Evolutionary conservation across 2,329 filamentous ascomycete species (phyloP).

Genomic region (Cyanodermella asteris): DNA sequence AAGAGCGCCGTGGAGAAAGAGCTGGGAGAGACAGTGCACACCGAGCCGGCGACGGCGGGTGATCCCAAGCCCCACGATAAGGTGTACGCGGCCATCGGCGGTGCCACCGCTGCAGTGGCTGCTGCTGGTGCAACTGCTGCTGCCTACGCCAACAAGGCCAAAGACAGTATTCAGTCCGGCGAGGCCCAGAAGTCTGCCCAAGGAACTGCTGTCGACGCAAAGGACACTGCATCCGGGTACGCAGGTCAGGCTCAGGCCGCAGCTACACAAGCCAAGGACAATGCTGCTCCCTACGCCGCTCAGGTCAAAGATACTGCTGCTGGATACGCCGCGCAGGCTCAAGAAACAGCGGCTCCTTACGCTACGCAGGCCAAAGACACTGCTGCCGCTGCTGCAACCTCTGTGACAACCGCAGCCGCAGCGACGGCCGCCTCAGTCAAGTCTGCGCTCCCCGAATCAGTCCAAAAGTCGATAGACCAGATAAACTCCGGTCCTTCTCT

Average conservation of each 20-base stretch:
- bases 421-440: slow-evolving; percentile 1
- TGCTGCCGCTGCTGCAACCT: neutral
- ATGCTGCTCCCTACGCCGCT: no score
- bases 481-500: slow-evolving; percentile 4
- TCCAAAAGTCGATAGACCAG: slow-evolving; percentile 8
- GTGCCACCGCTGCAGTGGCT: no score
- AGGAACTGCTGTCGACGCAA: slow-evolving; percentile 2
- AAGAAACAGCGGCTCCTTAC: no score
- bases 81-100: slow-evolving; percentile 2
- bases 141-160: slow-evolving; percentile 9
- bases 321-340: no score
- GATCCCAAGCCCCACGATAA: no score
- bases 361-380: neutral
- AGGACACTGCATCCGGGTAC: no score
- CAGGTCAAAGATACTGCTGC: no score
- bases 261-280: no score
- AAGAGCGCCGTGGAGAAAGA: slow-evolving; percentile 52
- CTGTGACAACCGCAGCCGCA: no score
- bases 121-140: neutral
- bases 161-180: slow-evolving; percentile 28
- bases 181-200: slow-evolving; percentile 17
- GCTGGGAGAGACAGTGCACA: slow-evolving; percentile 43
- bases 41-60: slow-evolving; percentile 35
- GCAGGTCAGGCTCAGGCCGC: slow-evolving; percentile 5
- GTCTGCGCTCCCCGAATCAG: slow-evolving; percentile 6